A percentile compares a stretch with the other conserved stretches of the same genome.
These are phyloP conservation scores for Calycina herbarum DNA, from an alignment of 2,329 filamentous ascomycete species.

Conservation along the genomic window DNA sequence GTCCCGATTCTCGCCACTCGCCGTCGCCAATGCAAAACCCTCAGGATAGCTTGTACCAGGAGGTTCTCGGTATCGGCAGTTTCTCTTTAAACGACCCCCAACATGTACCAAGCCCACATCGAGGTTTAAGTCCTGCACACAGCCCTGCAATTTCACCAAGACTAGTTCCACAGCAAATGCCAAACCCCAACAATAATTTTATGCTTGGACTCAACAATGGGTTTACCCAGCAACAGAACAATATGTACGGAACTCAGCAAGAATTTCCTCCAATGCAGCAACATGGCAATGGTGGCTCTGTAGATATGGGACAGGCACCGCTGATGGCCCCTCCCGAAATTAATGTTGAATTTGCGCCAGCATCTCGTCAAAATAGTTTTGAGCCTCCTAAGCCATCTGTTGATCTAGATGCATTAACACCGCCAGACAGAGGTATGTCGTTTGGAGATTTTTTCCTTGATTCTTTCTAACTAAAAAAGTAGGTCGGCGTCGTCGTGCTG, in stretches of 20 bases:
- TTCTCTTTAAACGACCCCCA: constrained; percentile 76
- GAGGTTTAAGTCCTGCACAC: constrained; percentile 79
- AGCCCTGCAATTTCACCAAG: constrained; percentile 66
- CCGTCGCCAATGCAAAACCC: constrained; percentile 82
- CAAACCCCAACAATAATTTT: constrained; percentile 48
- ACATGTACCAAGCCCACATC: constrained; percentile 59
- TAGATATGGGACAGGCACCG: constrained; percentile 66
- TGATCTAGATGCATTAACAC: constrained; percentile 78
- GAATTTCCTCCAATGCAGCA: constrained; percentile 49
- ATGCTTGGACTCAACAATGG: constrained; percentile 49
- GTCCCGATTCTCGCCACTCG: constrained; percentile 69
- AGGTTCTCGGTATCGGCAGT: constrained; percentile 72
- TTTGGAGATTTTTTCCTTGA: neutral
- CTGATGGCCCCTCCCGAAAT: constrained; percentile 91
- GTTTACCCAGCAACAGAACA: constrained; percentile 47
- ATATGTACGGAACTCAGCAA: constrained; percentile 47
- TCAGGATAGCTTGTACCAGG: constrained; percentile 74
- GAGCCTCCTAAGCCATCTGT: constrained; percentile 63
- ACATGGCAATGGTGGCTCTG: constrained; percentile 43
- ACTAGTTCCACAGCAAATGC: constrained; percentile 56
- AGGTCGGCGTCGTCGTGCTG: constrained; percentile 39
- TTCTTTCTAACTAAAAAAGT: constrained; percentile 23
- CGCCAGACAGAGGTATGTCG: constrained; percentile 67
- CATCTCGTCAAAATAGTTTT: constrained; percentile 64
- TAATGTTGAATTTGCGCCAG: constrained; percentile 88